Percentiles rank a stretch among this genome's conserved stretches.
These are phyloP conservation scores for Botrytis sinoallii DNA, from an alignment of 2,329 filamentous ascomycete species.

Conservation along the genomic window DNA sequence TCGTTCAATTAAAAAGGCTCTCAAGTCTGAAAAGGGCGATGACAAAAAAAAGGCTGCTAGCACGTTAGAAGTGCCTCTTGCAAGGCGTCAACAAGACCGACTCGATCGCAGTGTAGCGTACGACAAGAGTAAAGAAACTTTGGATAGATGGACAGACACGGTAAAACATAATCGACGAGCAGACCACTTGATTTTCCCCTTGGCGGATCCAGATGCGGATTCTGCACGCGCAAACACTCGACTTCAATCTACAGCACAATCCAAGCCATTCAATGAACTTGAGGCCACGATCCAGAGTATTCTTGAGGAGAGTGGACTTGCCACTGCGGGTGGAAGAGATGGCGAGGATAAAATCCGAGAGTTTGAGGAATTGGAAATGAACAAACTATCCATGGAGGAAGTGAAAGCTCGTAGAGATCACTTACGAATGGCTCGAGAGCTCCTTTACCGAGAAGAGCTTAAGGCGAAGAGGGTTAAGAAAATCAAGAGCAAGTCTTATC, in stretches of 20 bases:
- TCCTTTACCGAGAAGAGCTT: conserved; percentile 84
- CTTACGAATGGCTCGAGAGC: conserved; percentile 75
- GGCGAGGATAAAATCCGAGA: conserved; percentile 64
- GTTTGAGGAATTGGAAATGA: conserved; percentile 66
- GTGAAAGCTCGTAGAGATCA: conserved; percentile 70
- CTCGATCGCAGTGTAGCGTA: conserved; percentile 80
- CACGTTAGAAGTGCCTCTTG: conserved; percentile 74
- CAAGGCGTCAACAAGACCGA: conserved; percentile 81
- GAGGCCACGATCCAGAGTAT: conserved; percentile 85
- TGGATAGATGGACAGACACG: conserved; percentile 90
- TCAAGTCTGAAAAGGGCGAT: conserved; percentile 66
- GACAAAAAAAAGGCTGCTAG: conserved; percentile 52
- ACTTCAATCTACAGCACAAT: conserved; percentile 60
- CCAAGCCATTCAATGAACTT: conserved; percentile 72
- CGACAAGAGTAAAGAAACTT: conserved; percentile 84
- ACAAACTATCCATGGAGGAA: conserved; percentile 69
- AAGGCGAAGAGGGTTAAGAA: conserved; percentile 93
- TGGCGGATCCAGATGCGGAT: conserved; percentile 65
- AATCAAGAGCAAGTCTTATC: conserved; percentile 97
- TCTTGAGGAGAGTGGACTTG: conserved; percentile 81
- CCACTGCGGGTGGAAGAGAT: conserved; percentile 55
- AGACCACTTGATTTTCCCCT: conserved; percentile 84
- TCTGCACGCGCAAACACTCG: conserved; percentile 59
- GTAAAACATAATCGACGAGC: conserved; percentile 91
- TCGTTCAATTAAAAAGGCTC: conserved; percentile 70